These are phyloP conservation scores for Hyaloscypha hepaticicola DNA, from an alignment of 495 filamentous ascomycete genomes.

Conservation along the genomic window DNA sequence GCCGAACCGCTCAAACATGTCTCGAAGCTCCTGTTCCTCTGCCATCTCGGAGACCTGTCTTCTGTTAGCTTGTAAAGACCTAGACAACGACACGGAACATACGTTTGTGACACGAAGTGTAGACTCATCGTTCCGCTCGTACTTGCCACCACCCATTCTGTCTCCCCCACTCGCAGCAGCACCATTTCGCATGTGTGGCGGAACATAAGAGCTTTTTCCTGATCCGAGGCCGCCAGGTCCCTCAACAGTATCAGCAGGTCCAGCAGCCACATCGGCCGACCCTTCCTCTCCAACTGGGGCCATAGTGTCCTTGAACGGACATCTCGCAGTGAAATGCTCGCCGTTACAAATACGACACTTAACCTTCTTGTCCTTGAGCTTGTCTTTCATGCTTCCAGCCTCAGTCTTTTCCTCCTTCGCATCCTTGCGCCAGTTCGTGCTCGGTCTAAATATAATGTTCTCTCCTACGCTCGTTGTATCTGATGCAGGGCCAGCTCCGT, in stretches of 20 bases:
- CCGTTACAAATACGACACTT: slow-evolving; percentile 98
- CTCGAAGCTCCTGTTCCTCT: slow-evolving; percentile 89
- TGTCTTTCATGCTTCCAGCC: slow-evolving; percentile 77
- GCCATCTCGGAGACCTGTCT: slow-evolving; percentile 89
- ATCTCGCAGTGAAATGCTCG: slow-evolving; percentile 97
- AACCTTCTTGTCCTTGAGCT: slow-evolving; percentile 98
- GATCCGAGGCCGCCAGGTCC: slow-evolving; percentile 55
- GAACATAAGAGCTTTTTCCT: slow-evolving; percentile 81
- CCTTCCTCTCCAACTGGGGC: slow-evolving; percentile 54
- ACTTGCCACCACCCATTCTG: slow-evolving; percentile 85
- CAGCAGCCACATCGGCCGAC: slow-evolving; percentile 51
- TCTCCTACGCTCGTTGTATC: slow-evolving; percentile 94
- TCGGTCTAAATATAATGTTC: slow-evolving; percentile 94
- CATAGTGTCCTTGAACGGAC: slow-evolving; percentile 68
- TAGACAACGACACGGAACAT: not conserved
- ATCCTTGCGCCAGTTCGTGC: slow-evolving; percentile 85
- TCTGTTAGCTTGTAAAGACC: slow-evolving; percentile 4
- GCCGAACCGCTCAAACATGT: slow-evolving; percentile 97
- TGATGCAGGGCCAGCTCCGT: slow-evolving; percentile 57
- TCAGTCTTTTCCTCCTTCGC: slow-evolving; percentile 75
- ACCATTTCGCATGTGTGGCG: slow-evolving; percentile 83
- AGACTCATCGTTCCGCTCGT: slow-evolving; percentile 77
- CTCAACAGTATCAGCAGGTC: slow-evolving; percentile 39
- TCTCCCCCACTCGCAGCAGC: slow-evolving; percentile 64
- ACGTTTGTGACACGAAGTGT: slow-evolving; percentile 1